Conservation (phyloP, 805 yeast species). For the Zygotorulaspora chibaensis region DNA sequence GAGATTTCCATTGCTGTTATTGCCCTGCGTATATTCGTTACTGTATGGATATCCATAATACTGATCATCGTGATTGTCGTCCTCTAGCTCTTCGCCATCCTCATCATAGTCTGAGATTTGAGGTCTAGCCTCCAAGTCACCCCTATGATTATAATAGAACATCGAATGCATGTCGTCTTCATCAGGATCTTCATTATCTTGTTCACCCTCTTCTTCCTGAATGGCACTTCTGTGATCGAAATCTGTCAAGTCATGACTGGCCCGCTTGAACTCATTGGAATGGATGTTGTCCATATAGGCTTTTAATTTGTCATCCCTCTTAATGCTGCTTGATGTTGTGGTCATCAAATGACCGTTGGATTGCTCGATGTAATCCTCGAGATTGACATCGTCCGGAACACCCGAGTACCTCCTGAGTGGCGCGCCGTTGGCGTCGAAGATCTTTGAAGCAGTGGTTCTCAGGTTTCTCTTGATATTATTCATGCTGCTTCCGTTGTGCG, state of each 20-base stretch:
- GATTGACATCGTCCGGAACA: conserved; percentile 54
- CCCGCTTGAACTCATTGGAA: conserved; percentile 4
- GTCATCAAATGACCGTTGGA: conserved; percentile 35
- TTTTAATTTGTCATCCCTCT: conserved; percentile 7
- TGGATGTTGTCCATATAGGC: conserved; percentile 1
- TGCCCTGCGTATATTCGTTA: conserved; percentile 1
- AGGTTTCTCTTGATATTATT: conserved; percentile 35
- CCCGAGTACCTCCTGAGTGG: conserved; percentile 72
- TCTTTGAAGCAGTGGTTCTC: conserved; percentile 65
- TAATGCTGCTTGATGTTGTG: conserved; percentile 2
- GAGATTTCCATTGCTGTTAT: conserved; percentile 5
- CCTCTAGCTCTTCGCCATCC: conserved; percentile 22
- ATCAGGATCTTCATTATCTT: conserved; percentile 18
- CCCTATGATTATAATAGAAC: conserved; percentile 33
- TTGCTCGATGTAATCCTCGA: conserved; percentile 42
- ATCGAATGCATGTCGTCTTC: conserved; percentile 32
- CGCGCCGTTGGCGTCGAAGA: conserved; percentile 69
- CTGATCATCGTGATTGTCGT: conserved; percentile 12
- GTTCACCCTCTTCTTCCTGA: conserved; percentile 21
- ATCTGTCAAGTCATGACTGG: conserved; percentile 11
- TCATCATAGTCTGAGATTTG: conserved; percentile 34
- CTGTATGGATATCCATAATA: conserved; percentile 4
- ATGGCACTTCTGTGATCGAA: conserved; percentile 17
- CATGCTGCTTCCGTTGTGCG: conserved; percentile 3
- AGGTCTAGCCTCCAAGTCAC: conserved; percentile 31